Percentiles rank a stretch among this genome's conserved stretches.
phyloP scores from a whole-genome alignment of 192 early-diverging fungal species.

The Umbelopsis isabellina region DNA sequence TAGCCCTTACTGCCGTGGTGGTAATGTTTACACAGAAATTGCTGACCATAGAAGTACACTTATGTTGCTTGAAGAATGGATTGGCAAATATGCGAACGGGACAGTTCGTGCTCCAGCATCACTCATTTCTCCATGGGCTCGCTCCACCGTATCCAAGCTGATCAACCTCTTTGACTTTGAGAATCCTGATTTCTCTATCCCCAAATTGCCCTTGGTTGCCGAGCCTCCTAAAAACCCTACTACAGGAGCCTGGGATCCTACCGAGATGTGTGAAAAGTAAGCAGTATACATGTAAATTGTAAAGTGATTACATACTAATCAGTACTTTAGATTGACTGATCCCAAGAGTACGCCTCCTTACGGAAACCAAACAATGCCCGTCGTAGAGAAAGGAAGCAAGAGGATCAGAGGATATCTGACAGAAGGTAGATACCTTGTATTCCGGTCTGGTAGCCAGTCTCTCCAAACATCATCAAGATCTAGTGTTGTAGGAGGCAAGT shows the following conservation, averaged over 20 bases:
- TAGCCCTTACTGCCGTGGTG: conserved; percentile 28
- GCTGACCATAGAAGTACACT: conserved; percentile 27
- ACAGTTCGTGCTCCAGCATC: conserved; percentile 12
- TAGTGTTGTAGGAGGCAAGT: not conserved
- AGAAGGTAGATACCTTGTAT: conserved; percentile 1
- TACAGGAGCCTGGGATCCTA: conserved; percentile 26
- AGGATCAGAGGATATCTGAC: conserved; percentile 8
- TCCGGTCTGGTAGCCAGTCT: not conserved
- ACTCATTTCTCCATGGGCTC: conserved; percentile 19
- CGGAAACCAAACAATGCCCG: conserved; percentile 23
- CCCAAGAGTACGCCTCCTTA: conserved; percentile 23
- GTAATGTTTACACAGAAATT: conserved; percentile 25
- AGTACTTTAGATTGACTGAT: not conserved
- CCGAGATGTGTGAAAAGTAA: conserved; percentile 20
- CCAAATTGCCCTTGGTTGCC: conserved; percentile 12
- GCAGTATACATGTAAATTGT: no score
- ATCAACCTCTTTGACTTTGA: conserved; percentile 31
- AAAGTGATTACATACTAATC: no score
- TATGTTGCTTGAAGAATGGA: conserved; percentile 29
- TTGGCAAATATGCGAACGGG: conserved; percentile 22
- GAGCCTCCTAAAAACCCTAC: conserved; percentile 5
- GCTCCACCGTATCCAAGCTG: conserved; percentile 13
- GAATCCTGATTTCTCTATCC: conserved; percentile 30
- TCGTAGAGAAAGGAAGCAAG: conserved; percentile 23
- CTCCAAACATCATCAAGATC: not conserved